Conservation (phyloP, 2,329 filamentous ascomycete species). For the Blastomyces emzantsi region DNA sequence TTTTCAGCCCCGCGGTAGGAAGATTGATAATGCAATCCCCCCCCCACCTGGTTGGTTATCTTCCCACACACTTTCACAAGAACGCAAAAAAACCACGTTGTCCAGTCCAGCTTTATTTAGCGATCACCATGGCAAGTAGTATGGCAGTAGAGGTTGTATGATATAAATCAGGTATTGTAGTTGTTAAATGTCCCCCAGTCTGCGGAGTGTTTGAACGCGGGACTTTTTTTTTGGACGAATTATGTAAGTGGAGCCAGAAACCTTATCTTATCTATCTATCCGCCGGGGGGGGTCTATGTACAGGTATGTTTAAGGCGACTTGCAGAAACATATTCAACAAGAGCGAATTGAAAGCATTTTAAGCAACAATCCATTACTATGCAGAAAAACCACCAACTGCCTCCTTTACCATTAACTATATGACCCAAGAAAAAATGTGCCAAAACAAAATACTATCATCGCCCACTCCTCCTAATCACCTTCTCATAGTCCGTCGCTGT, state of each 20-base stretch:
- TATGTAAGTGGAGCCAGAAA: background rate
- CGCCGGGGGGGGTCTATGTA: too few relatives aligned
- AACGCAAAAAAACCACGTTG: background rate
- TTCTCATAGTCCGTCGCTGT: background rate
- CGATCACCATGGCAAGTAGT: background rate
- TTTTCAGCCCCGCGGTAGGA: background rate
- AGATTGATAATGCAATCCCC: background rate
- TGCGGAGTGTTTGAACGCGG: too few relatives aligned
- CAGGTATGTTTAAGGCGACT: too few relatives aligned
- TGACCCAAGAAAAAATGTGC: background rate
- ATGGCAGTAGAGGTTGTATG: background rate
- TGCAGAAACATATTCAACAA: too few relatives aligned
- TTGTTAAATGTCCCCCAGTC: too few relatives aligned
- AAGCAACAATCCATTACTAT: too few relatives aligned
- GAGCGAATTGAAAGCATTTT: too few relatives aligned
- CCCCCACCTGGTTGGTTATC: too few relatives aligned
- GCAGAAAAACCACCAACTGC: background rate
- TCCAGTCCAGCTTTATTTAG: background rate
- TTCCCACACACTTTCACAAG: background rate
- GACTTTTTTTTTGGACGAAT: background rate
- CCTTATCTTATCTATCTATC: background rate
- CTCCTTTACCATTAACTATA: background rate
- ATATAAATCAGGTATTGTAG: background rate
- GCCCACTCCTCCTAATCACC: background rate
- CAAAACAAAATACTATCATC: background rate